Percentiles rank a stretch among this genome's conserved stretches.
phyloP scores from a whole-genome alignment of 2,329 filamentous ascomycete genomes.

The Fusarium nodosum region DNA sequence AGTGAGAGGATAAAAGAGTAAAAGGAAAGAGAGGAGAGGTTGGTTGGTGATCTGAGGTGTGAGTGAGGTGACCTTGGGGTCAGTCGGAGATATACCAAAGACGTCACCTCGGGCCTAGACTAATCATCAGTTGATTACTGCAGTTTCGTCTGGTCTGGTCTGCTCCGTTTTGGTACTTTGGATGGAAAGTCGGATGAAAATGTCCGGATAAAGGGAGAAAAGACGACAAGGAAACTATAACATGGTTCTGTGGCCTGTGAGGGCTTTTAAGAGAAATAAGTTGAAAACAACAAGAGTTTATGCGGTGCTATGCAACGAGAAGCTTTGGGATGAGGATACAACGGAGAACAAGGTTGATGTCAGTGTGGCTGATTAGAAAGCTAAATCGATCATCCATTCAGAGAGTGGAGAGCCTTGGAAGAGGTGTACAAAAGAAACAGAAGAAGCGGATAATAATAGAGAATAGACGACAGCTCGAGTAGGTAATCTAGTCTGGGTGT shows the following conservation, averaged over 20 bases:
- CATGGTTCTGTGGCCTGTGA: slow-evolving; percentile 9
- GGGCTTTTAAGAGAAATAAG: slow-evolving; percentile 16
- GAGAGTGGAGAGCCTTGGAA: slow-evolving; percentile 3
- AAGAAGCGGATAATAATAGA: neutral
- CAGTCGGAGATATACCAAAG: slow-evolving; percentile 46
- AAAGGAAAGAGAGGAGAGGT: slow-evolving; percentile 8
- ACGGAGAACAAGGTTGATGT: slow-evolving; percentile 32
- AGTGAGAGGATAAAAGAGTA: slow-evolving; percentile 25
- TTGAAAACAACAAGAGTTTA: slow-evolving; percentile 14
- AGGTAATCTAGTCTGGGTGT: neutral
- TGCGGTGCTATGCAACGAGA: slow-evolving; percentile 23
- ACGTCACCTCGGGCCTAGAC: slow-evolving; percentile 42
- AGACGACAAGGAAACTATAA: slow-evolving; percentile 11
- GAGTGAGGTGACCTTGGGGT: slow-evolving; percentile 44
- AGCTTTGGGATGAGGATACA: slow-evolving; percentile 14
- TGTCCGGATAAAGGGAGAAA: slow-evolving; percentile 11
- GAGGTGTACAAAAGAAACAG: slow-evolving; percentile 11
- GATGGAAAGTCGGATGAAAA: slow-evolving; percentile 13
- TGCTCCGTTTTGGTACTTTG: neutral
- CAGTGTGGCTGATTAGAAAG: slow-evolving; percentile 38
- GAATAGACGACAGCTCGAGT: neutral
- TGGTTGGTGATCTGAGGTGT: slow-evolving; percentile 42
- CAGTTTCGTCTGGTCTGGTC: neutral
- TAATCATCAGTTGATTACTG: slow-evolving; percentile 28
- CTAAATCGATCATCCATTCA: slow-evolving; percentile 4